Percentiles rank a stretch among this genome's conserved stretches.
phyloP scores from a whole-genome alignment of 83 land plant genomes.

The Thuja plicata region DNA sequence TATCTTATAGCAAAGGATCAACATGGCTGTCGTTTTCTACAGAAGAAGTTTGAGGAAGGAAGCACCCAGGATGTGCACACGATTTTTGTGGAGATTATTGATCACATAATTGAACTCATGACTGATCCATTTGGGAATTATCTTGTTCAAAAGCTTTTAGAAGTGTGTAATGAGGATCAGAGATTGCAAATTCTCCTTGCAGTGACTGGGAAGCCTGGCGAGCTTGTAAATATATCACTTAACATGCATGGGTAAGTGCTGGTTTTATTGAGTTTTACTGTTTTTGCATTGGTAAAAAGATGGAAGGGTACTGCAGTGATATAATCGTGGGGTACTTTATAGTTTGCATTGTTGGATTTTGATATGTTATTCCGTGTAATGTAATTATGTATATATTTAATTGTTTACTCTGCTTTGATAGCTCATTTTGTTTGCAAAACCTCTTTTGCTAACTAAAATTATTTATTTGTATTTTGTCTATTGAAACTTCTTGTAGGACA shows the following conservation, averaged over 20 bases:
- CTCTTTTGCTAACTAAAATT: not conserved
- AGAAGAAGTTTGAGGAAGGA: constrained; percentile 41
- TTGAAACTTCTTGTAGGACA: constrained; percentile 29
- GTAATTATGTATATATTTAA: not conserved
- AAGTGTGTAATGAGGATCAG: constrained; percentile 52
- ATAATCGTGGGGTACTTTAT: not conserved
- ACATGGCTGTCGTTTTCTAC: constrained; percentile 60
- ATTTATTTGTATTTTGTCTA: not conserved
- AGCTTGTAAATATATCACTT: constrained; percentile 45
- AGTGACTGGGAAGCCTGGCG: constrained; percentile 35
- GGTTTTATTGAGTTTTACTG: not conserved
- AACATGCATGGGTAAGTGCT: constrained; percentile 56
- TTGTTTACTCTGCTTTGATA: not conserved
- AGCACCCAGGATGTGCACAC: constrained; percentile 35
- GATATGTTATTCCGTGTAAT: not conserved
- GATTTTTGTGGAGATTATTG: constrained; percentile 55
- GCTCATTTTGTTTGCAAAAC: not conserved
- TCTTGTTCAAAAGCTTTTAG: constrained; percentile 64
- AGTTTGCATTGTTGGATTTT: not conserved
- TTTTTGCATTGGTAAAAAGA: not conserved
- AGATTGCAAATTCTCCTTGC: constrained; percentile 35
- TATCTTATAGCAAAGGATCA: constrained; percentile 57
- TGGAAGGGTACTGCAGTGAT: not conserved
- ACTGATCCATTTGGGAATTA: constrained; percentile 70
- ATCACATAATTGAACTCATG: constrained; percentile 63